Evolutionary conservation across 305 asterid species (phyloP), one percentile per base, ranked within the genome.

Genomic region (Lippia alba): DNA sequence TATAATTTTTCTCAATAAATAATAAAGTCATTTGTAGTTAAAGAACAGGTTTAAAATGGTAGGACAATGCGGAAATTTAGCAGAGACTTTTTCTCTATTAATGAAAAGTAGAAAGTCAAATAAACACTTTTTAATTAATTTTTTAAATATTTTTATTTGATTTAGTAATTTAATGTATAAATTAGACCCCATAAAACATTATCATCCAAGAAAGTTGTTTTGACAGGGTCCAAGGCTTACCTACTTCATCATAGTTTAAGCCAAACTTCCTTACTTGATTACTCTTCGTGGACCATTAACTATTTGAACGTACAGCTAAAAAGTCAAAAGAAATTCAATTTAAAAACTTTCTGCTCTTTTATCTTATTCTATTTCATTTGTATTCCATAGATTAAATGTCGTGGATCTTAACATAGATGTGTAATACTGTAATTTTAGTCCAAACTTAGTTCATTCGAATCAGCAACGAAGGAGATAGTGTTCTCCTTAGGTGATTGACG

Each of bases 201-300:
- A 67, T 60, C 8, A 74, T 66, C 54, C 24, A 33, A 34, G 39
- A 70, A 71, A 60, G 72, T 5, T 30, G 41, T 17, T 17, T 5
- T 72, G 71, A 72, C 33, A 50, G 61, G 69, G n/a, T 55, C 16
- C 50, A 45, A 69, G 39, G 48, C 53, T 18, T 48, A 72, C 70
- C 68, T 67, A 70, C 69, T 57, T 49, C 57, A 67, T 62, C 60
- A 77, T 68, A 66, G 50, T 70, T 71, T 15, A 73, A 68, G 39
- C 79, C 56, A 72, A 61, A 58, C 15, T 68, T 64, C 39, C 62
- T 44, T 41, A 51, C 74, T 48, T 64, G 62, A 58, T 77, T 57
- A 67, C 30, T 59, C 59, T 34, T 74, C 32, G 55, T 73, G 76
- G 76, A 16, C 83, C 76, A 63, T 54, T 54, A 73, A 16, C 83